Evolutionary conservation across 169 alveolate species (phyloP).

Genomic region (Blepharisma undulans): DNA sequence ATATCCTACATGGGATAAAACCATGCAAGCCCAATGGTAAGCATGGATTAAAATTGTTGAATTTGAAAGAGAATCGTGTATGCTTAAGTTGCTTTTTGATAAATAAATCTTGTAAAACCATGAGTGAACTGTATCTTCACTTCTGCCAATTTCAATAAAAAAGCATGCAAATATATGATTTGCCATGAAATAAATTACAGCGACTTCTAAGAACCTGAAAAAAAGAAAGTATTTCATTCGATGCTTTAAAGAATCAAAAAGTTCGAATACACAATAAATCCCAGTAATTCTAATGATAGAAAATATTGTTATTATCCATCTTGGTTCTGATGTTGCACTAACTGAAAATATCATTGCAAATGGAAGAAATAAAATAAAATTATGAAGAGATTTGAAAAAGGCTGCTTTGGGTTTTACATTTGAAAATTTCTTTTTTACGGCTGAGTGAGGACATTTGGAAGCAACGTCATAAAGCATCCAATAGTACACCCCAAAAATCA

Average conservation of each 20-base stretch:
- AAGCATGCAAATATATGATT: slow-evolving; percentile 53
- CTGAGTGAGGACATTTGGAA: not conserved
- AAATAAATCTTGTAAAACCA: slow-evolving; percentile 43
- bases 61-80: not conserved
- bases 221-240: slow-evolving; percentile 21
- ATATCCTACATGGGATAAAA: slow-evolving; percentile 49
- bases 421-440: not conserved
- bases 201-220: slow-evolving; percentile 50
- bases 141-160: slow-evolving; percentile 31
- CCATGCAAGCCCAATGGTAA: slow-evolving; percentile 17
- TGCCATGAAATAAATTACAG: slow-evolving; percentile 38
- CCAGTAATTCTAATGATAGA: slow-evolving; percentile 45
- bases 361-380: slow-evolving; percentile 39
- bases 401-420: not conserved
- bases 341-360: slow-evolving; percentile 44
- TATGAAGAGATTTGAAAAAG: not conserved
- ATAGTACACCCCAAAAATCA: not conserved
- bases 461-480: not conserved
- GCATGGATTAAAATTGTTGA: not conserved
- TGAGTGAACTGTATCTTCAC: slow-evolving; percentile 38
- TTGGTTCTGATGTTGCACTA: not conserved
- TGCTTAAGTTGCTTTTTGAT: not conserved
- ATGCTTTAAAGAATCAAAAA: slow-evolving; percentile 29
- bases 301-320: slow-evolving; percentile 27
- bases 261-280: slow-evolving; percentile 24